Evolutionary conservation across 345 rosid genomes (phyloP).

Genomic region (Gossypium stocksii): DNA sequence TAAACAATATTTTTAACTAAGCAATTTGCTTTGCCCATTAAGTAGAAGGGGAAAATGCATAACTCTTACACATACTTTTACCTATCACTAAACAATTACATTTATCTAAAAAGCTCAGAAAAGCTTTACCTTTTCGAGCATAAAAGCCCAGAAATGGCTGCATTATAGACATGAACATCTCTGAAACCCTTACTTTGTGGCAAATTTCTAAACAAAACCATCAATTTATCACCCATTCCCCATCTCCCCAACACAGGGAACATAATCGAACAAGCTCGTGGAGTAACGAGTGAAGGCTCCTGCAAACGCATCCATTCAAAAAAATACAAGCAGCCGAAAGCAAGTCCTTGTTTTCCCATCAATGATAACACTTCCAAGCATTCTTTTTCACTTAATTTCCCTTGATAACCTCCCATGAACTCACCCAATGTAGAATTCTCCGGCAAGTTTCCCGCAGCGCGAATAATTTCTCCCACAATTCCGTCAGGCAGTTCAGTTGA

Average conservation of each 20-base stretch:
- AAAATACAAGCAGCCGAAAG: conserved; percentile 53
- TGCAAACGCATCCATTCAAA: conserved; percentile 86
- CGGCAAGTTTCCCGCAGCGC: conserved; percentile 43
- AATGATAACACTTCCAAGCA: conserved; percentile 54
- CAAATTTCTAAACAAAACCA: conserved; percentile 55
- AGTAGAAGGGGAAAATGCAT: no score
- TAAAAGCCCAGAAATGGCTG: conserved; percentile 70
- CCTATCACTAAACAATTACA: not conserved
- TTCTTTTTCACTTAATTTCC: conserved; percentile 36
- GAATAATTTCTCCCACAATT: conserved; percentile 43
- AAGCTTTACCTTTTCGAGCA: conserved; percentile 49
- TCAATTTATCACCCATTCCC: conserved; percentile 50
- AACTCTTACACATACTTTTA: no score
- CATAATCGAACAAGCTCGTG: conserved; percentile 64
- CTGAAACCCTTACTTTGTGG: conserved; percentile 50
- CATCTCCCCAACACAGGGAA: conserved; percentile 65
- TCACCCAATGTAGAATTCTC: conserved; percentile 69
- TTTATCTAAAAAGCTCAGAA: not conserved
- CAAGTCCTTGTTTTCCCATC: conserved; percentile 54
- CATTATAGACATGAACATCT: conserved; percentile 69
- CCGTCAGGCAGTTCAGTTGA: conserved; percentile 16
- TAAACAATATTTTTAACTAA: no score
- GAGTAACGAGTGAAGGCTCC: conserved; percentile 56
- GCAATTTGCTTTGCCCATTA: no score
- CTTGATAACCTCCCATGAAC: conserved; percentile 40